Percentiles rank a stretch among this genome's conserved stretches.
phyloP scores from a whole-genome alignment of 331 rosid species.

The Phaseolus coccineus region DNA sequence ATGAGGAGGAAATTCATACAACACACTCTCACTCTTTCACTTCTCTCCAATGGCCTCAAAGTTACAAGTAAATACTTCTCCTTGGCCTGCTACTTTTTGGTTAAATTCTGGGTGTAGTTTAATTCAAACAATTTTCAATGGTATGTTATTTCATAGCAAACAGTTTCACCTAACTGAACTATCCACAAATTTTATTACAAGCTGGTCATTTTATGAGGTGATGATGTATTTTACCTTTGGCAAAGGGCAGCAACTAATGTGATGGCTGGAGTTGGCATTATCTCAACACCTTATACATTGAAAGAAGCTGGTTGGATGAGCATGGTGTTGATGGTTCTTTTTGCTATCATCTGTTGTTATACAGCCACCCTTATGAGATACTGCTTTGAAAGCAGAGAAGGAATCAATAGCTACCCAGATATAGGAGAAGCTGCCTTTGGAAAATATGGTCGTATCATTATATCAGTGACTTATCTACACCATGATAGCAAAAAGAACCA shows the following conservation, averaged over 20 bases:
- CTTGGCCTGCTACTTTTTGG: no score
- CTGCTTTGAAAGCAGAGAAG: constrained; percentile 83
- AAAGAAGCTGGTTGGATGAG: constrained; percentile 87
- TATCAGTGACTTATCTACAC: constrained; percentile 69
- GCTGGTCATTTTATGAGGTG: not conserved
- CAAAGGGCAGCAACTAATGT: constrained; percentile 66
- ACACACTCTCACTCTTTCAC: constrained; percentile 41
- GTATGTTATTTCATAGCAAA: constrained; percentile 46
- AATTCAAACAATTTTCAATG: constrained; percentile 85
- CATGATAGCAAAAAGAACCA: constrained; percentile 61
- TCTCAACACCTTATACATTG: constrained; percentile 76
- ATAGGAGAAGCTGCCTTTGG: constrained; percentile 95
- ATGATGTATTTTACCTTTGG: not conserved
- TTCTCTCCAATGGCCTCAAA: constrained; percentile 56
- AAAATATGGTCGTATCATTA: constrained; percentile 70
- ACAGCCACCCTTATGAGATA: constrained; percentile 79
- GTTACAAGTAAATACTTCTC: no score
- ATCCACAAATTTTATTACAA: not conserved
- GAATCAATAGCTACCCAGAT: constrained; percentile 79
- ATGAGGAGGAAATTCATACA: not conserved
- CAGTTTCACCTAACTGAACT: not conserved
- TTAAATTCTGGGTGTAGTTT: constrained; percentile 88
- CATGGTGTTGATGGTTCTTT: constrained; percentile 64
- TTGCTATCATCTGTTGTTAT: constrained; percentile 75
- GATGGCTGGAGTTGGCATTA: constrained; percentile 83